A percentile compares a stretch with the other conserved stretches of the same genome.
Conservation (phyloP, 371 early-diverging fungal genomes). For the Rhizopus sp. region DNA sequence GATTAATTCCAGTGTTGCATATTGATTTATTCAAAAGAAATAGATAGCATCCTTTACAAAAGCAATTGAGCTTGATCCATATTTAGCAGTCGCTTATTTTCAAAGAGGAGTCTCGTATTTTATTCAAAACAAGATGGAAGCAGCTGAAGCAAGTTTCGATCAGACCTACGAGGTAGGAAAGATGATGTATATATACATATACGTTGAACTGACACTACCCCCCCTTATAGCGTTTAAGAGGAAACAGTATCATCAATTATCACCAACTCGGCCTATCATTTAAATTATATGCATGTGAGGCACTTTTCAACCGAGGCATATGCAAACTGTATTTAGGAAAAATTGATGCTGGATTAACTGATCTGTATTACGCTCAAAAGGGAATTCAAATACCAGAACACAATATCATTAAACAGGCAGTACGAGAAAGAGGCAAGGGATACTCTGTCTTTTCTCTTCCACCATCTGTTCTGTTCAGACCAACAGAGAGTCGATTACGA, state of each 20-base stretch:
- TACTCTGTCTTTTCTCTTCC: conserved; percentile 81
- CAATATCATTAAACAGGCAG: conserved; percentile 74
- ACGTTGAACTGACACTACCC: conserved; percentile 6
- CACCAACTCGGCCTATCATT: conserved; percentile 89
- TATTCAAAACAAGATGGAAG: conserved; percentile 56
- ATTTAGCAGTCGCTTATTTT: conserved; percentile 90
- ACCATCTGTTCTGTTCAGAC: conserved; percentile 78
- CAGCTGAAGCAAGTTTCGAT: conserved; percentile 77
- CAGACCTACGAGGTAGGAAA: conserved; percentile 53
- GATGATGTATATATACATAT: background rate
- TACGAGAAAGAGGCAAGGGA: conserved; percentile 69
- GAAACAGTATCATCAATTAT: conserved; percentile 91
- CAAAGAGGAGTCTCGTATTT: conserved; percentile 88
- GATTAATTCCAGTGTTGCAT: background rate
- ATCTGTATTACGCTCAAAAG: conserved; percentile 75
- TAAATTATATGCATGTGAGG: conserved; percentile 86
- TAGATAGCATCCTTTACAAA: conserved; percentile 74
- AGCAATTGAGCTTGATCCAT: conserved; percentile 82
- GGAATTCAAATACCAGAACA: conserved; percentile 73
- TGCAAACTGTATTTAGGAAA: conserved; percentile 79
- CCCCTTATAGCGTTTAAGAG: conserved; percentile 73
- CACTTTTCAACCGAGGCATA: conserved; percentile 88
- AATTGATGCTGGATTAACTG: conserved; percentile 72
- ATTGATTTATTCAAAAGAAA: background rate
- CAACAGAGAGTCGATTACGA: conserved; percentile 71